A percentile compares a stretch with the other conserved stretches of the same genome.
Evolutionary conservation across 192 early-diverging fungal genomes (phyloP).

Genomic region (Coemansia sp.): DNA sequence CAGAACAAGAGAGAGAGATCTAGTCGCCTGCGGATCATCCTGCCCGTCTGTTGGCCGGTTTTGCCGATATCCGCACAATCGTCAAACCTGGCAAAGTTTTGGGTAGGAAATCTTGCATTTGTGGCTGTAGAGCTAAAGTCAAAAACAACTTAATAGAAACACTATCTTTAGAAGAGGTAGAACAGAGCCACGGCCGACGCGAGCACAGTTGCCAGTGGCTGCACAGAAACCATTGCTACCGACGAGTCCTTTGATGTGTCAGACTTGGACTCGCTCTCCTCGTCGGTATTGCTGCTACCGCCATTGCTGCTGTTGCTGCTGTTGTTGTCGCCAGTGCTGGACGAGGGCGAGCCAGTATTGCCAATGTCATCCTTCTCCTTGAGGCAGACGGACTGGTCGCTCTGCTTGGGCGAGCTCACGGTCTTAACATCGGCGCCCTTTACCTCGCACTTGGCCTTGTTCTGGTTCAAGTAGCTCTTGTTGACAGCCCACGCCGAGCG

Average conservation of each 20-base stretch:
- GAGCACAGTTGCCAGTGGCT: conserved; percentile 7
- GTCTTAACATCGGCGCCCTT: conserved; percentile 33
- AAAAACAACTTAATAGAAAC: too few relatives aligned
- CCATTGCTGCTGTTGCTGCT: conserved; percentile 6
- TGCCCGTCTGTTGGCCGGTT: too few relatives aligned
- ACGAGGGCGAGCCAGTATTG: conserved; percentile 15
- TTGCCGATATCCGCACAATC: too few relatives aligned
- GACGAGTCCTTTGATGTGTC: background rate
- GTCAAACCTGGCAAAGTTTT: too few relatives aligned
- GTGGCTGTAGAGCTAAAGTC: too few relatives aligned
- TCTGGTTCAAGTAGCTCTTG: conserved; percentile 48
- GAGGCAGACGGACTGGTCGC: conserved; percentile 21
- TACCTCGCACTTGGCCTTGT: conserved; percentile 35
- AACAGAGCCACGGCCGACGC: conserved; percentile 3
- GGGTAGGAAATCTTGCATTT: background rate
- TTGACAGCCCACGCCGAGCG: conserved; percentile 46
- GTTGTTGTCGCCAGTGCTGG: conserved; percentile 6
- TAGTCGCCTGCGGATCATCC: too few relatives aligned
- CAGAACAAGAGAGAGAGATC: background rate
- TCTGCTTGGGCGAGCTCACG: conserved; percentile 37
- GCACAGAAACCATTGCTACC: background rate
- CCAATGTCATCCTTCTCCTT: conserved; percentile 41
- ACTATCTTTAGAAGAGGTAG: conserved; percentile 4
- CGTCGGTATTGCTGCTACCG: background rate
- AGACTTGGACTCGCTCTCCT: background rate